Evolutionary conservation across 306 rosid genomes (phyloP).

Genomic region (Coriaria nepalensis): DNA sequence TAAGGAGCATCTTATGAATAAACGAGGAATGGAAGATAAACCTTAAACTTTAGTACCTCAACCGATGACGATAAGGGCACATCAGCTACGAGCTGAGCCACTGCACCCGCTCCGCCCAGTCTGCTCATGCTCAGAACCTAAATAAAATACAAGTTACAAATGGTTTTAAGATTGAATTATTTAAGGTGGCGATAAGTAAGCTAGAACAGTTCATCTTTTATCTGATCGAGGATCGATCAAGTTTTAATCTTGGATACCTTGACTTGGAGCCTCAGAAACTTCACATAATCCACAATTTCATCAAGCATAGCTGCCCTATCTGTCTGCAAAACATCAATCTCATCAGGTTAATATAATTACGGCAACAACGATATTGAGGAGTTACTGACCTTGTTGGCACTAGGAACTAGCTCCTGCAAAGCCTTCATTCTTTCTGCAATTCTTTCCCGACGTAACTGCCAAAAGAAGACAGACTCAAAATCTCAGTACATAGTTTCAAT

Average conservation of each 20-base stretch:
- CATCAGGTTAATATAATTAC: too few relatives aligned
- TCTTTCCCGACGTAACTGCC: constrained; percentile 90
- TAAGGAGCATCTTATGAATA: neutral
- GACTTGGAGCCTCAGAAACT: constrained; percentile 96
- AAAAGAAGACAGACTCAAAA: neutral
- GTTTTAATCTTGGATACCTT: constrained; percentile 37
- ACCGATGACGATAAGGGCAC: constrained; percentile 54
- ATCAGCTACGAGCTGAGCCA: constrained; percentile 97
- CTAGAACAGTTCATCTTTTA: neutral
- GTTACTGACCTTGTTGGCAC: constrained; percentile 70
- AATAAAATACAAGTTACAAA: neutral
- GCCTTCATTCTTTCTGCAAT: constrained; percentile 99
- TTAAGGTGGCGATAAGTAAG: neutral
- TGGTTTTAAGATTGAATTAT: constrained; percentile 2
- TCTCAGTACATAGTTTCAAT: too few relatives aligned
- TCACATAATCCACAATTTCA: constrained; percentile 92
- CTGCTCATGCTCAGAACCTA: constrained; percentile 97
- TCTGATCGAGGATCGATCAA: neutral
- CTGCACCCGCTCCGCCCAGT: constrained; percentile 92
- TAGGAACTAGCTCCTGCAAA: constrained; percentile 90
- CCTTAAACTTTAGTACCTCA: constrained; percentile 23
- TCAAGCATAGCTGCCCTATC: constrained; percentile 97
- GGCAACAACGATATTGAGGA: neutral
- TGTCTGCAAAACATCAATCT: constrained; percentile 35
- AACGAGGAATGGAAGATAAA: neutral